Evolutionary conservation across 148 eudicot species (phyloP).

Genomic region (Rhododendron kiyosumense): DNA sequence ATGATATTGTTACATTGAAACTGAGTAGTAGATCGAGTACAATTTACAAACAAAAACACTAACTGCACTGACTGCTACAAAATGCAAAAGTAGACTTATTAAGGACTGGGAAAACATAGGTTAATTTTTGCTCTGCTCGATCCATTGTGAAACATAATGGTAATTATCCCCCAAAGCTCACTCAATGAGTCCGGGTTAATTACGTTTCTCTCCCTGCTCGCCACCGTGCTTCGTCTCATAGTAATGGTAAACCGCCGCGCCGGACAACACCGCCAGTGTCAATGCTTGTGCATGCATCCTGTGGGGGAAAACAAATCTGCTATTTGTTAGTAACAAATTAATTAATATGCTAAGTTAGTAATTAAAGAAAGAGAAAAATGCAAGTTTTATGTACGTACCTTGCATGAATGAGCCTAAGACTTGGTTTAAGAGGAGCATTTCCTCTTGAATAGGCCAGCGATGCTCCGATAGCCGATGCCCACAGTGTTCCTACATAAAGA

Average conservation of each 20-base stretch:
- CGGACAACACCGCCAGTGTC: constrained; percentile 69
- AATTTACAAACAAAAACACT: not conserved
- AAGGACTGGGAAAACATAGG: not conserved
- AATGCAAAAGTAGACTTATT: no score
- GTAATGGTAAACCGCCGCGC: constrained; percentile 70
- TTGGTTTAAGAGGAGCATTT: constrained; percentile 56
- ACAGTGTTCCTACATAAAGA: constrained; percentile 41
- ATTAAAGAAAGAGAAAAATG: not conserved
- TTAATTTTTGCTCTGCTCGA: not conserved
- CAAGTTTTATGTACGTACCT: constrained; percentile 26
- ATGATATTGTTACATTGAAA: no score
- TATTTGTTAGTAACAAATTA: not conserved
- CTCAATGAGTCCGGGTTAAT: not conserved
- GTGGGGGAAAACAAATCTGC: no score
- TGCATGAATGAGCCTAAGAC: constrained; percentile 83
- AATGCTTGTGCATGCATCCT: constrained; percentile 91
- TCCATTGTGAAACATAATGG: not conserved
- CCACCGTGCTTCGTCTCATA: constrained; percentile 34
- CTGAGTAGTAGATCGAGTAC: no score
- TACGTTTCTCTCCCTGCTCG: not conserved
- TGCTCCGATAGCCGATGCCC: constrained; percentile 67
- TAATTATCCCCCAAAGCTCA: not conserved
- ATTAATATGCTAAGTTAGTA: not conserved
- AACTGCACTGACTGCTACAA: not conserved
- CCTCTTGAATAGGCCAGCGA: constrained; percentile 58